phyloP scores from a whole-genome alignment of 495 filamentous ascomycete species.

The Penicillium argentinense region DNA sequence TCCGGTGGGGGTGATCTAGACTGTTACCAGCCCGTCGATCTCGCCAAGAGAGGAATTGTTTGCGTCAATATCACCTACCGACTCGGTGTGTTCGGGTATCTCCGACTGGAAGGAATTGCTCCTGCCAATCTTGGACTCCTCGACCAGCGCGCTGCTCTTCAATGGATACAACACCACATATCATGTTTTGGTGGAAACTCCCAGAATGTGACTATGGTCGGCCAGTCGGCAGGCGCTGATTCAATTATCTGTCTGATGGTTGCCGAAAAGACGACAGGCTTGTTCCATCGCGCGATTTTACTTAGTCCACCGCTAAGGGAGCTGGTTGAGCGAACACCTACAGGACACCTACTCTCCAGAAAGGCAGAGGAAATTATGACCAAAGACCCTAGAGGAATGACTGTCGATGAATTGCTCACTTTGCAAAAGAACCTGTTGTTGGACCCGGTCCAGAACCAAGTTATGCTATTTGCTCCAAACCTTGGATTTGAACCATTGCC shows the following conservation, averaged over 20 bases:
- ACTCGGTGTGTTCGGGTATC: conserved; percentile 21
- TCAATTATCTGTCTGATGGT: conserved; percentile 12
- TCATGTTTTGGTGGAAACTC: conserved; percentile 46
- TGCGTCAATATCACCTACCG: conserved; percentile 12
- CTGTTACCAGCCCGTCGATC: conserved; percentile 8
- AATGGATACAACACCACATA: conserved; percentile 53
- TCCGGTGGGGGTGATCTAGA: conserved; percentile 13
- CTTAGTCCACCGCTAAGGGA: conserved; percentile 12
- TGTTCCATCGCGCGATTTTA: conserved; percentile 15
- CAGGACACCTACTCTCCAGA: neutral
- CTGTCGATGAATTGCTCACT: conserved; percentile 3
- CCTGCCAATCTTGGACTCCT: conserved; percentile 36
- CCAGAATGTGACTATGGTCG: conserved; percentile 43
- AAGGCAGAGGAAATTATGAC: conserved; percentile 7
- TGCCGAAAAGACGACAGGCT: neutral
- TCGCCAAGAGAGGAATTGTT: conserved; percentile 7
- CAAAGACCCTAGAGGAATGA: conserved; percentile 5
- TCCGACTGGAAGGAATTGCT: conserved; percentile 47
- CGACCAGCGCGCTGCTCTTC: conserved; percentile 37
- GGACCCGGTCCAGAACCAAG: neutral
- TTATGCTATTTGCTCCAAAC: conserved; percentile 13
- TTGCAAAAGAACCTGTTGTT: conserved; percentile 10
- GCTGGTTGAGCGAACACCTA: conserved; percentile 5
- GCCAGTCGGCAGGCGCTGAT: conserved; percentile 46
- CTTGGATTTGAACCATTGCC: conserved; percentile 7